Evolutionary conservation across 495 filamentous ascomycete genomes (phyloP), one percentile per base, ranked within the genome.

Genomic region (Neurospora sublineolata): DNA sequence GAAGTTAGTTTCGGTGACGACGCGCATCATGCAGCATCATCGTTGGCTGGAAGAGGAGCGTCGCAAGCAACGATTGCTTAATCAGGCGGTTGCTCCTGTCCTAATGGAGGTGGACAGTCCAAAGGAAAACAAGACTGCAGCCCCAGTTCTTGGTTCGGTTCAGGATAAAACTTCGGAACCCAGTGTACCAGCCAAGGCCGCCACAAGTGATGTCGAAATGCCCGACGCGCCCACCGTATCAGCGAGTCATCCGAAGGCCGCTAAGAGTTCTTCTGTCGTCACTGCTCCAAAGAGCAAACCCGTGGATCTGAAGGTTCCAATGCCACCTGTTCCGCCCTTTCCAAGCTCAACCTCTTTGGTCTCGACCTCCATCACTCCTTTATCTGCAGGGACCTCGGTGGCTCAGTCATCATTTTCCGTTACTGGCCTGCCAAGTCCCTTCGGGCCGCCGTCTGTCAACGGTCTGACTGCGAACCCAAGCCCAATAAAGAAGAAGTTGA

Each of bases 401-500:
- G 74, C 82, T 0, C 88, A 88, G 46, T 89, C 90, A 0, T 86
- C 89, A 18, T 84, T 86, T 68, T 80, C 82, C 0, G 70, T 69
- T 5, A 77, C 75, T 23, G 73, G 42, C 39, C 60, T 81, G 60
- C 78, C 82, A 44, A 81, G 74, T 67, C 76, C 82, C 10, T 84
- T 87, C 71, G 79, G 82, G 14, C 78, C 82, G 52, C 76, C 84
- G 1, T 76, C 82, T 6, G 76, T 83, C 39, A 85, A 84, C 68
- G 82, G 82, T 4, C 74, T 80, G 11, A 78, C 80, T 1, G 83
- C 85, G 16, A 82, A 82, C 20, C 86, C 89, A 3, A 90, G 86
- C 69, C 90, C 91, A 9, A 80, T 86, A 42, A 88, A 88, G 80
- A 93, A 92, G 82, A 90, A 89, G 75, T 75, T 93, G 42, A 93